phyloP scores from a whole-genome alignment of 1,139 yeast genomes.

The Yamadazyma membranifaciens region DNA sequence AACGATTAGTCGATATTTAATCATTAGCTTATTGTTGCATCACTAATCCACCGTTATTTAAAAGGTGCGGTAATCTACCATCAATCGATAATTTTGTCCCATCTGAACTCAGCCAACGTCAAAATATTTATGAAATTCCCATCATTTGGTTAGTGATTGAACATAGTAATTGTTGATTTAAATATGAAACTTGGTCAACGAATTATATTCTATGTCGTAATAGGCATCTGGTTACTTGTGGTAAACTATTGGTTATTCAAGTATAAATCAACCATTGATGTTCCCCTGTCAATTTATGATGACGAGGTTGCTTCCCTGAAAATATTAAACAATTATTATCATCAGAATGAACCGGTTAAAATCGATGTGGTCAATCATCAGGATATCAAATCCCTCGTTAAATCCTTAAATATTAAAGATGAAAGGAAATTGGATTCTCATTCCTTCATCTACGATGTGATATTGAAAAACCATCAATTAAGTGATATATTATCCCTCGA shows the following conservation, averaged over 20 bases:
- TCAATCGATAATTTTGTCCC: too few relatives aligned
- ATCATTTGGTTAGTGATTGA: too few relatives aligned
- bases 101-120: too few relatives aligned
- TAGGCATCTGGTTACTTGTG: conserved; percentile 13
- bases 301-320: conserved; percentile 6
- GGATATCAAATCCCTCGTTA: conserved; percentile 8
- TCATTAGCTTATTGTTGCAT: too few relatives aligned
- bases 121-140: too few relatives aligned
- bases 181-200: not conserved
- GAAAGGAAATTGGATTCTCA: conserved; percentile 19
- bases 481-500: conserved; percentile 20
- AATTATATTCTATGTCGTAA: not conserved
- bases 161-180: too few relatives aligned
- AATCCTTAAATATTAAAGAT: conserved; percentile 16
- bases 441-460: conserved; percentile 21
- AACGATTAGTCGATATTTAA: too few relatives aligned
- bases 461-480: conserved; percentile 24
- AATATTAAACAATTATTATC: not conserved
- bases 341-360: conserved; percentile 1
- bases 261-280: conserved; percentile 6
- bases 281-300: conserved; percentile 11
- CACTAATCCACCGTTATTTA: too few relatives aligned
- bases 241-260: conserved; percentile 14
- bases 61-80: too few relatives aligned
- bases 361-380: conserved; percentile 10